Base-by-base conservation (phyloP, 176 grass and related monocot genomes). In the Coix lacrymajobi region DNA sequence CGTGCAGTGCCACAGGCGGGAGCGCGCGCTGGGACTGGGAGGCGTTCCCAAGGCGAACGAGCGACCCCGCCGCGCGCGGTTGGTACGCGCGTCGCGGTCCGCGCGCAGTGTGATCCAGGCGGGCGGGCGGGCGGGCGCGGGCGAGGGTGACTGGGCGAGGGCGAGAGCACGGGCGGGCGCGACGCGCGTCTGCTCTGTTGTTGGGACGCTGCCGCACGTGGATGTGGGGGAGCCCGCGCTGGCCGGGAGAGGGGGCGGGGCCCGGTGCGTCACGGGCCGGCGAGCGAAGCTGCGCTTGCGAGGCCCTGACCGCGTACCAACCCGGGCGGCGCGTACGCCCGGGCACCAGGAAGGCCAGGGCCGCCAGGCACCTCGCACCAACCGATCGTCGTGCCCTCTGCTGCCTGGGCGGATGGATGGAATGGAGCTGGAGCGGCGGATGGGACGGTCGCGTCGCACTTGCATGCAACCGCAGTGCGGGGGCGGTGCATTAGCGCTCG, bases 271-370 rank as follows among this genome's bases (percentile, higher is more conserved):
- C 84, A 73, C 84, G 68, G 77, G 49, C 12, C 9, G 20, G 17
- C 31, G n/a, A n/a, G n/a, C n/a, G 51, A 67, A 25, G 45, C 37
- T 20, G 75, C 54, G 56, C 75, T 24, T 32, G 40, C 39, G 41
- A 6, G 41, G 54, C 20, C n/a, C 5, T 73, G 84, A 72, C 76
- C 16, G 31, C 57, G 76, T 40, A 86, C 84, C 84, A 54, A 80
- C 76, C 84, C 41, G 3, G 36, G 24, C 51, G 60, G 36, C 36
- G 56, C 17, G 28, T 20, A 48, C 72, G 30, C 44, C 44, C 9
- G 22, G 41, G 69, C 31, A 4, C 15, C 22, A 24, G 22, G 17
- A 12, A n/a, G n/a, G n/a, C 11, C 2, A 12, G 43, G 12, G 3
- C 1, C 0, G 62, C 32, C 66, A 45, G 31, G 28, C 65, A 85